Conservation (phyloP, 805 yeast genomes). For the Saccharomycopsis schoenii region DNA sequence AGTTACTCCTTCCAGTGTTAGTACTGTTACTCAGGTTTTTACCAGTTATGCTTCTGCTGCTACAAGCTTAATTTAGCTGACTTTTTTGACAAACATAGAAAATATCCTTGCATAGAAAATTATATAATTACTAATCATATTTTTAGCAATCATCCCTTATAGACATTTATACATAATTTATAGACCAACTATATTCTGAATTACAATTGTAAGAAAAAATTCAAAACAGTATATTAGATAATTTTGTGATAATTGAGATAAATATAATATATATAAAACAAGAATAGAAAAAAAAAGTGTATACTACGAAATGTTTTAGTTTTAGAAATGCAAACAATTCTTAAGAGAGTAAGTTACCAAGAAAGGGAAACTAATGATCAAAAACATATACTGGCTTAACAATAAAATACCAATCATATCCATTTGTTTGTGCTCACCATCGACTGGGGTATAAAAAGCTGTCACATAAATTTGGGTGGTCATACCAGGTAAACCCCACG, state of each 20-base stretch:
- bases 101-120: neutral
- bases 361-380: conserved; percentile 17
- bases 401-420: conserved; percentile 75
- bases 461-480: conserved; percentile 83
- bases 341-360: conserved; percentile 15
- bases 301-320: neutral
- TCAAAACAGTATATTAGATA: neutral
- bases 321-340: conserved; percentile 5
- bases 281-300: neutral
- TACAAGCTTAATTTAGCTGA: neutral
- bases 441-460: conserved; percentile 73
- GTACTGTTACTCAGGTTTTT: neutral
- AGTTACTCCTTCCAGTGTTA: neutral
- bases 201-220: neutral
- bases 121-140: neutral
- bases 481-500: conserved; percentile 81
- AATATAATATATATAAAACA: too few species aligned
- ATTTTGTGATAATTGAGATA: too few species aligned
- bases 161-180: neutral
- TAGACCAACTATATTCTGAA: neutral
- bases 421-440: conserved; percentile 42
- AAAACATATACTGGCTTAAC: conserved; percentile 56
- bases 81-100: neutral
- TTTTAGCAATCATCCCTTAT: neutral
- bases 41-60: conserved; percentile 1